Evolutionary conservation across 371 early-diverging fungal genomes (phyloP), one percentile per base, ranked within the genome.

Genomic region (Mortierella sp.): DNA sequence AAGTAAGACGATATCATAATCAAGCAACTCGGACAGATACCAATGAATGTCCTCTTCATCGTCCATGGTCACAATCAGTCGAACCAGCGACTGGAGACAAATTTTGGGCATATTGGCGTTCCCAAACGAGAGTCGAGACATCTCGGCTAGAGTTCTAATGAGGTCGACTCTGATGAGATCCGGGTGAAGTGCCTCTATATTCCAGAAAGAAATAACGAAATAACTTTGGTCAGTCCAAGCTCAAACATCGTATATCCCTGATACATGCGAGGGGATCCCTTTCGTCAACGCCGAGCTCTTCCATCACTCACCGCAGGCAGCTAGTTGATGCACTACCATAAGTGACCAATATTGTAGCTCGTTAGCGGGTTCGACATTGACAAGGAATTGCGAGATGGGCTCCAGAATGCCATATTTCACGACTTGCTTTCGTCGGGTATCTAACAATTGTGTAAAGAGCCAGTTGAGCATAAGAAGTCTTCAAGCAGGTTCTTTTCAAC

Each of bases 31-130:
- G 0, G 61, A 58, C 50, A 93, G 61, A 9, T 89, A 59, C 47
- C 50, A 61, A 12, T 64, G 46, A 0, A 71, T 60, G 11, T 55
- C 70, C 1, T 48, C 30, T 11, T 62, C 78, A 31, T 64, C 59
- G 4, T 72, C 88, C 47, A 92, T 80, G 47, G 82, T 87, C 4
- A 90, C 84, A 5, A 93, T 76, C 31, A 94, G 73, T n/a, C 94
- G 84, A 0, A 94, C 93, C 31, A 94, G 79, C 34, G 92, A 85
- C 68, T 94, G 93, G 68, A 94, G 78, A 70, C 93, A 93, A 11
- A 92, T 84, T 63, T 92, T 92, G 19, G 93, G 94, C 92, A 93
- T 91, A 50, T 86, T 92, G 12, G 90, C 87, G 54, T 93, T 94
- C 11, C 93, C 93, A 79, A 90, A 93, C 0, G 92, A 90, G 42